A percentile compares a stretch with the other conserved stretches of the same genome.
phyloP scores from a whole-genome alignment of 1,284 basidiomycete genomes.

The Moesziomyces sp. region DNA sequence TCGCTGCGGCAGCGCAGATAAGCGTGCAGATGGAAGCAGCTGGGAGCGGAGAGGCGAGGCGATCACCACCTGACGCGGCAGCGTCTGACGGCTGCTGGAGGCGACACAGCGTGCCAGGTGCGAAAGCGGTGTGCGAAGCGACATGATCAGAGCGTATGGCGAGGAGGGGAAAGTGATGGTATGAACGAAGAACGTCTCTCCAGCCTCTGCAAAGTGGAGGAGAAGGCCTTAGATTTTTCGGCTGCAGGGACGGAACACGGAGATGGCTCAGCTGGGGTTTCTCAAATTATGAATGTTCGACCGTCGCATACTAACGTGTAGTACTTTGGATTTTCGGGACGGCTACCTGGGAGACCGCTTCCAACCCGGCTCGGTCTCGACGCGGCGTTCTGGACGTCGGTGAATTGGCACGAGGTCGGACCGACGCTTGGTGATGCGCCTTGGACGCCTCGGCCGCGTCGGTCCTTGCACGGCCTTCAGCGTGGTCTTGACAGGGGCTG shows the following conservation, averaged over 20 bases:
- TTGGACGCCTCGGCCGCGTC: constrained; percentile 1
- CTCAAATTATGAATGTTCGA: too few species aligned
- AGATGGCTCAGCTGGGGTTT: too few species aligned
- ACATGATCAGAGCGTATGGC: constrained; percentile 4
- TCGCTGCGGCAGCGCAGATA: background rate
- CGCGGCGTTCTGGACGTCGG: constrained; percentile 22
- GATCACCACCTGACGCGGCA: background rate
- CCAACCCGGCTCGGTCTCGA: constrained; percentile 19
- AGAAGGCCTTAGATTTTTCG: too few species aligned
- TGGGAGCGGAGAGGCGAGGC: too few species aligned
- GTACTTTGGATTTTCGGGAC: too few species aligned
- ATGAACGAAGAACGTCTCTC: too few species aligned
- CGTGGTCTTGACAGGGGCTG: constrained; percentile 3
- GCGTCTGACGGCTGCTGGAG: constrained; percentile 14
- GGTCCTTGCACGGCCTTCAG: constrained; percentile 29
- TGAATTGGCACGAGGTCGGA: constrained; percentile 13
- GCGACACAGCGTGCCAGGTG: constrained; percentile 16
- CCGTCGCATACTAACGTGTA: too few species aligned
- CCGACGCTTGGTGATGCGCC: constrained; percentile 6
- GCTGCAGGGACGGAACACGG: too few species aligned
- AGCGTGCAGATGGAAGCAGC: background rate
- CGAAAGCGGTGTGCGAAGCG: constrained; percentile 6
- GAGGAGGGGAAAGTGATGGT: background rate
- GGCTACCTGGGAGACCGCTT: constrained; percentile 9
- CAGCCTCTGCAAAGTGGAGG: too few species aligned